These are phyloP conservation scores for Citrus trifoliata DNA, from an alignment of 345 rosid genomes.

Conservation along the genomic window DNA sequence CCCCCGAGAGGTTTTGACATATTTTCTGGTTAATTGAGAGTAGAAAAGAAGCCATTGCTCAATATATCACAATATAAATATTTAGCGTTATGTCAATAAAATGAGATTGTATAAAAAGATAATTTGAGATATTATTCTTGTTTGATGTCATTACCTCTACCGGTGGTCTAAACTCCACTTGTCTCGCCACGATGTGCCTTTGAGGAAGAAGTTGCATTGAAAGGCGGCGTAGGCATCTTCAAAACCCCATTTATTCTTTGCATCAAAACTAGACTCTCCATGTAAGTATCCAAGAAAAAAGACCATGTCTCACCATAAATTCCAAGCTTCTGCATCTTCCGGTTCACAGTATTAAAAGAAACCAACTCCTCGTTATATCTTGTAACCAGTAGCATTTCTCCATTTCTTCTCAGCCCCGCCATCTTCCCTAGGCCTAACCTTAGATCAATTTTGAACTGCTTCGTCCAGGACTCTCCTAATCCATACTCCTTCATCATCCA, in stretches of 20 bases:
- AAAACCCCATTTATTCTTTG: background rate
- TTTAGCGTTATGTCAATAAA: too few relatives aligned
- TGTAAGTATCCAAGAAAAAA: constrained; percentile 17
- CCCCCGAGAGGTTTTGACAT: too few relatives aligned
- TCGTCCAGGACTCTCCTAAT: constrained; percentile 20
- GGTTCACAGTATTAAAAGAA: constrained; percentile 13
- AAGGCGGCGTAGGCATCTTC: background rate
- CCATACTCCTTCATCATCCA: constrained; percentile 36
- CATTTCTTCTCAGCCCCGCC: constrained; percentile 25
- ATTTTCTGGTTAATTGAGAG: too few relatives aligned
- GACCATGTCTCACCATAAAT: constrained; percentile 16
- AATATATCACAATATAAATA: too few relatives aligned
- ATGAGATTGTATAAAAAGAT: too few relatives aligned
- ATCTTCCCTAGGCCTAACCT: constrained; percentile 16
- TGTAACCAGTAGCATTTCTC: constrained; percentile 21
- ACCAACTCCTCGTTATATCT: constrained; percentile 24
- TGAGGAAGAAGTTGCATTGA: background rate
- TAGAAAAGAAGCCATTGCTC: too few relatives aligned
- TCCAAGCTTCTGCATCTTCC: constrained; percentile 7
- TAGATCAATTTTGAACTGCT: constrained; percentile 21
- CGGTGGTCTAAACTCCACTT: background rate
- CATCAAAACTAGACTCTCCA: constrained; percentile 28
- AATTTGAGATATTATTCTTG: background rate
- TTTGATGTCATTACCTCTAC: background rate
- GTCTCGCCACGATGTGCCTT: background rate